These are phyloP conservation scores for Marsdenia floribunda DNA, from an alignment of 257 asterid genomes.

Conservation along the genomic window DNA sequence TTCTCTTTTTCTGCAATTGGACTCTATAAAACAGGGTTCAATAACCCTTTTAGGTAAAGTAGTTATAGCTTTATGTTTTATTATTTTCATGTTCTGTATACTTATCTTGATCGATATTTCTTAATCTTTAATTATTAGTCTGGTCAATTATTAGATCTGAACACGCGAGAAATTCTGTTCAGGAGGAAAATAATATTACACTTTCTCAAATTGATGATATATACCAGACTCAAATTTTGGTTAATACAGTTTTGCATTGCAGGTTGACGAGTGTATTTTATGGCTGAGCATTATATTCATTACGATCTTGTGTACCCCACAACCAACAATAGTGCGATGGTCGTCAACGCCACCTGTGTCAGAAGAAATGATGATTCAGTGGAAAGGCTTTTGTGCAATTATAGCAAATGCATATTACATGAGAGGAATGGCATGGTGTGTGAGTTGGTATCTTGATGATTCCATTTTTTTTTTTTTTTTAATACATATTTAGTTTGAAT, in stretches of 20 bases:
- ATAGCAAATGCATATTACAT: conserved; percentile 88
- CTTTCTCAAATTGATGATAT: neutral
- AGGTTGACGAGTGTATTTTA: conserved; percentile 89
- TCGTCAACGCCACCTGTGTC: conserved; percentile 80
- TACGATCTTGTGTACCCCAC: conserved; percentile 91
- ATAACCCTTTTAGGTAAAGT: neutral
- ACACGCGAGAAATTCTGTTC: neutral
- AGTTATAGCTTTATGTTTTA: neutral
- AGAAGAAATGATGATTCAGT: conserved; percentile 51
- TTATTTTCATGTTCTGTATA: neutral
- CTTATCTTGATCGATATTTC: neutral
- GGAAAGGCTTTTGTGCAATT: conserved; percentile 97
- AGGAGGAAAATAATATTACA: no score
- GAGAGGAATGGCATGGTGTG: conserved; percentile 99
- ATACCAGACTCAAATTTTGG: neutral
- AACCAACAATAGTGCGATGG: conserved; percentile 95
- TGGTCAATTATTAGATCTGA: neutral
- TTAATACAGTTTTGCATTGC: conserved; percentile 12
- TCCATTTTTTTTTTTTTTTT: neutral
- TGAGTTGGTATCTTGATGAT: conserved; percentile 14
- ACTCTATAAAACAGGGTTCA: neutral
- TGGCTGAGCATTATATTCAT: conserved; percentile 88
- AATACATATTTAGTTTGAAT: no score
- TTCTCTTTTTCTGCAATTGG: no score
- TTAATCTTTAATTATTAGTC: neutral